Conservation (phyloP, 768 basidiomycete species). For the Antrodiella citrinella region DNA sequence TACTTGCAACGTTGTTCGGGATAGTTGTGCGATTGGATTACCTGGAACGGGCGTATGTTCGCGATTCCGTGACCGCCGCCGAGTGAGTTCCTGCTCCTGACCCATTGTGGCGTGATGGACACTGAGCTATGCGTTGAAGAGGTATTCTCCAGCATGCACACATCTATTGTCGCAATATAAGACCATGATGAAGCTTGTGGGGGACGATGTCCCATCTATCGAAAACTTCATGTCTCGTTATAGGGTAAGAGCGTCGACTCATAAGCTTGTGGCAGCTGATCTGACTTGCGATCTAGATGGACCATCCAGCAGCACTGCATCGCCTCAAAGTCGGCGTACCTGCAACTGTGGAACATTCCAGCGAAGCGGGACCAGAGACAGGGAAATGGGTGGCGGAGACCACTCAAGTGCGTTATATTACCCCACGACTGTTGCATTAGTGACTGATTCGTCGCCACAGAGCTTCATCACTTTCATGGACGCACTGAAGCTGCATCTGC, state of each 20-base stretch:
- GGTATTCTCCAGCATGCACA: conserved; percentile 95
- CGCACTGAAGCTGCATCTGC: conserved; percentile 81
- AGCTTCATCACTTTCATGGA: conserved; percentile 99
- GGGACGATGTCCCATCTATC: conserved; percentile 75
- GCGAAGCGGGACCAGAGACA: conserved; percentile 86
- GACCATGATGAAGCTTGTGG: conserved; percentile 92
- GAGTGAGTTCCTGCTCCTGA: conserved; percentile 53
- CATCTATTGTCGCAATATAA: conserved; percentile 94
- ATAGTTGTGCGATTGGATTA: conserved; percentile 91
- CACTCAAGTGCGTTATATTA: conserved; percentile 61
- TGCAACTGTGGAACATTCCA: conserved; percentile 93
- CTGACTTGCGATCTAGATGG: too few relatives aligned
- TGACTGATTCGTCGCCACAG: conserved; percentile 35
- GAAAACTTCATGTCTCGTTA: conserved; percentile 91
- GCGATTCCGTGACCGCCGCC: conserved; percentile 83
- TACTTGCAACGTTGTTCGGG: conserved; percentile 83
- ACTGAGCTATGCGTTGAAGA: conserved; percentile 35
- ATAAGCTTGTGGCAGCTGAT: too few relatives aligned
- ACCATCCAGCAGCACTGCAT: conserved; percentile 87
- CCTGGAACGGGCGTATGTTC: conserved; percentile 90
- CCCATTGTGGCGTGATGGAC: too few relatives aligned
- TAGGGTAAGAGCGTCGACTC: conserved; percentile 40
- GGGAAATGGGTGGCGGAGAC: conserved; percentile 98
- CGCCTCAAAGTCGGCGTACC: conserved; percentile 89
- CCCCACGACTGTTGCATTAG: too few relatives aligned